Evolutionary conservation across 345 rosid species (phyloP), one percentile per base, ranked within the genome.

Genomic region (Arabidopsis arenosa): DNA sequence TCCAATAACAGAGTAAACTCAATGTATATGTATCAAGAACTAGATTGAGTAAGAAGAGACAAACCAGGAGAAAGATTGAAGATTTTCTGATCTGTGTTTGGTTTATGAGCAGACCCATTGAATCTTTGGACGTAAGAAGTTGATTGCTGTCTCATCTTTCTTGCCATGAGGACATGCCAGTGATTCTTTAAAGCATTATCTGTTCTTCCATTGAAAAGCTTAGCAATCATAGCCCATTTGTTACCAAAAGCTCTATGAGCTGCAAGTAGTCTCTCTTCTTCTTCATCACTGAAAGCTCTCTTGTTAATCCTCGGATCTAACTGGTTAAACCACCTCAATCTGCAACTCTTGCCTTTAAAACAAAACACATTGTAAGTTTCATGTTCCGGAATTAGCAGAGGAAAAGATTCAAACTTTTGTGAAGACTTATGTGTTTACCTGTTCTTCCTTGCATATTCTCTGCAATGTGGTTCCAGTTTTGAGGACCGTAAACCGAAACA

Each of bases 271-370:
- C 72, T 83, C 65, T 88, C 93, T 68, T 91, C 97, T 78, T 93
- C 98, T 15, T 93, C 94, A 57, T 83, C 93, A 39, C 45, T 74
- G 68, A 93, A 91, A 53, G 89, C 89, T 80, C 72, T 88, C 81
- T 85, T 81, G 85, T 89, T 93, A 57, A 93, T 89, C 55, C 87
- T 88, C 52, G 97, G 97, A 79, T 93, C 94, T 54, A 93, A 80
- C 77, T 91, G 98, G 71, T 93, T 93, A 58, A 89, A 93, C 97
- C 98, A 93, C 80, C 98, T 89, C 73, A 93, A 80, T 65, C 98
- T 89, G 43, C 98, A 93, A 63, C 98, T 93, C 77, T 93, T 91
- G 15, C 98, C 97, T 93, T 51, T 2, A 21, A 23, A 23, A 9
- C 23, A 30, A 63, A 63, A 17, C 61, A 39, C 53, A 66, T 39